A percentile compares a stretch with the other conserved stretches of the same genome.
Evolutionary conservation across 306 rosid species (phyloP).

Genomic region (Pyrus bretschneideri): DNA sequence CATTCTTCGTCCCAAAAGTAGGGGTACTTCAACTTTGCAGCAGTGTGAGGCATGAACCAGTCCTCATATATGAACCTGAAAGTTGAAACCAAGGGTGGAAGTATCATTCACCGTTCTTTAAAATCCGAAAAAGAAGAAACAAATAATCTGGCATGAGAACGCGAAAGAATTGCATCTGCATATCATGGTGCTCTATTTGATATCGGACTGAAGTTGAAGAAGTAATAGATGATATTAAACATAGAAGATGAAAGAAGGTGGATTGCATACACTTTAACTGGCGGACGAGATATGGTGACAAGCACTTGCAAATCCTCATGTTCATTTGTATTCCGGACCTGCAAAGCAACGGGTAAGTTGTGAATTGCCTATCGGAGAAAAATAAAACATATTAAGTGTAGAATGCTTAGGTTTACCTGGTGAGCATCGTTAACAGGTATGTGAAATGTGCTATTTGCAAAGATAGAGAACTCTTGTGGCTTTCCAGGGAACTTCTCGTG

Average conservation of each 20-base stretch:
- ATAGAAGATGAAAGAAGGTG: slow-evolving; percentile 20
- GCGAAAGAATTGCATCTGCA: neutral
- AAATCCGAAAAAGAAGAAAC: neutral
- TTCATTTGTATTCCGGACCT: slow-evolving; percentile 74
- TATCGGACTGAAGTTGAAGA: neutral
- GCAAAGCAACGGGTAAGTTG: slow-evolving; percentile 26
- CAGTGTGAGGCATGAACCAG: slow-evolving; percentile 90
- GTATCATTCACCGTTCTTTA: neutral
- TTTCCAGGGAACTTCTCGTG: slow-evolving; percentile 56
- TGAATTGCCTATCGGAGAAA: neutral
- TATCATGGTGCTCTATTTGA: neutral
- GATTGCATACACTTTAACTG: slow-evolving; percentile 69
- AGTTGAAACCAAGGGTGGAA: neutral
- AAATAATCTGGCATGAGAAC: neutral
- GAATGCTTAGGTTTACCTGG: slow-evolving; percentile 54
- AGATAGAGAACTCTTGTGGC: slow-evolving; percentile 55
- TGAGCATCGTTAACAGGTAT: slow-evolving; percentile 81
- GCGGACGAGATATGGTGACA: slow-evolving; percentile 77
- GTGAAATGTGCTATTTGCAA: slow-evolving; percentile 67
- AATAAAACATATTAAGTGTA: slow-evolving; percentile 1
- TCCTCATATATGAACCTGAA: slow-evolving; percentile 67
- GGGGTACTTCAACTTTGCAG: slow-evolving; percentile 77
- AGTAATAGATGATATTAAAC: neutral
- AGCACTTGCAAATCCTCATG: slow-evolving; percentile 79
- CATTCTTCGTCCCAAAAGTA: slow-evolving; percentile 77